Base-by-base conservation (phyloP, 495 filamentous ascomycete species). In the Podospora didyma region DNA sequence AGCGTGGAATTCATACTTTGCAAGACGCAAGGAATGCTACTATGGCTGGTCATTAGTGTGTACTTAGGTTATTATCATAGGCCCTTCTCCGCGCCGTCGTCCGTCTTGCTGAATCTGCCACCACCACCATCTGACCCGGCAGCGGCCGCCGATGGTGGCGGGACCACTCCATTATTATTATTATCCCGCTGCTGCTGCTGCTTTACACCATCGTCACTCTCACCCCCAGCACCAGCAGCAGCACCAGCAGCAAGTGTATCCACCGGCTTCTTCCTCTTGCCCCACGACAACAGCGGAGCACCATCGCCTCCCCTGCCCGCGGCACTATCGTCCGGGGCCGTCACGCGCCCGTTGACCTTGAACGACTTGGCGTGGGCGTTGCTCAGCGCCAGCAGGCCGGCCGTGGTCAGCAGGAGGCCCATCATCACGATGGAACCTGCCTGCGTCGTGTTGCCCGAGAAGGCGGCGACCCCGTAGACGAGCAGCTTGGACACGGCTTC, bases 391-490 rank as follows among this genome's bases (percentile, higher is more conserved):
- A 87, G 61, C 23, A 85, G 52, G 0, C 64, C 79, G 0, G 73
- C 79, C 17, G 76, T 80, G 2, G 66, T 26, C 7, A 85, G 59
- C 46, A 86, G 62, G 59, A 85, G 64, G 0, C 62, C 60, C 49
- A 84, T 67, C 52, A 82, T 65, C 23, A 81, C 66, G 26, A 81
- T 59, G 35, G 76, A 75, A 1, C 81, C 78, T 4, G 64, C 65
- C 56, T 76, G 69, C 5, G 69, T 69, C 42, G 78, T 69, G 56
- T 86, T 86, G 4, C 73, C 76, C 10, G 72, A 73, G 6, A 85
- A 61, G 4, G 74, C 74, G 2, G 78, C 82, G 7, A 75, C 75
- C 10, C 79, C 22, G 63, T 81, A 86, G 10, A 86, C 79, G 48
- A 81, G 66, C 17, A 86, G 42, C 44, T 80, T 86, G 2, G 81